Evolutionary conservation across 352 stramenopile genomes (phyloP), one percentile per base, ranked within the genome.

Genomic region (Pythium aquatile): DNA sequence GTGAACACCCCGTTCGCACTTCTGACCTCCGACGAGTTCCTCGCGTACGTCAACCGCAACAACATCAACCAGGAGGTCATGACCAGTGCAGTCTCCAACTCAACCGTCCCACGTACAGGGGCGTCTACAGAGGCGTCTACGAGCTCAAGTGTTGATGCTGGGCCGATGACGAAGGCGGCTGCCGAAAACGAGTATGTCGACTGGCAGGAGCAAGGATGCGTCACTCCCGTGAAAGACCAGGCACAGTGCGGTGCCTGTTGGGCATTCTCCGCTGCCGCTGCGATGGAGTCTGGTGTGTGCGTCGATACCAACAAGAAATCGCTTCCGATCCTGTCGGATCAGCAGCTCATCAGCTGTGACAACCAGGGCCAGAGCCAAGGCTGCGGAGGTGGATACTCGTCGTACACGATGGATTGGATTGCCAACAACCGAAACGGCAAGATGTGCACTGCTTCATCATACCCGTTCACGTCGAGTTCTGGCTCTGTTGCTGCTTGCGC

Each of bases 281-380:
- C 75, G 29, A 85, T 88, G 66, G 79, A 88, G 56, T 84, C 76
- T 0, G 79, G 73, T 24, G 66, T 83, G 14, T 88, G 76, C 29
- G 77, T 84, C 11, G 65, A 68, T 3, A 79, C 70, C 4, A 63
- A 65, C n/a, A 37, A 66, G 17, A 68, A 70, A 32, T 75, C 63
- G 16, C 63, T 85, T 9, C 75, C 72, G 0, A 66, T 57, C 29
- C 75, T 92, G 29, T 58, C 79, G 0, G 80, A 89, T 59, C 83
- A 92, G 64, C 74, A 92, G 68, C 74, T 90, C 60, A 85, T 90
- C 60, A 89, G 79, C 29, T 92, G 83, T 47, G 73, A 89, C 58
- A 74, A 69, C 59, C 58, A 77, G 3, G 73, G 76, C 42, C 65
- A 78, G 26, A 84, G 74, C 66, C 64, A 61, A 11, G 79, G 83